phyloP scores from a whole-genome alignment of 169 alveolate genomes.

The Cryptosporidium viatorum region DNA sequence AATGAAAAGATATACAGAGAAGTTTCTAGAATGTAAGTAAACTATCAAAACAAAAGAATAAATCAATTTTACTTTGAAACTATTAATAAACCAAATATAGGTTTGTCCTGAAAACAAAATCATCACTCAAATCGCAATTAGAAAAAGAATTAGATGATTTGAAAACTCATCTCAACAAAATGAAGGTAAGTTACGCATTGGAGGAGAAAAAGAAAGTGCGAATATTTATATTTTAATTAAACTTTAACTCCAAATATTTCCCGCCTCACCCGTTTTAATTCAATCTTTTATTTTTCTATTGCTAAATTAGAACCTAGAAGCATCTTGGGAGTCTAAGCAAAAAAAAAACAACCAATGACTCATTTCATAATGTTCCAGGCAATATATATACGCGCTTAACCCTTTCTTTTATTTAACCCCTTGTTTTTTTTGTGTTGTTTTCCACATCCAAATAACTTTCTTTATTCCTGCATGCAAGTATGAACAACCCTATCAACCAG shows the following conservation, averaged over 20 bases:
- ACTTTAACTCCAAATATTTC: not conserved
- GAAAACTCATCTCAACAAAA: conserved; percentile 30
- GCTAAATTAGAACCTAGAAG: conserved; percentile 20
- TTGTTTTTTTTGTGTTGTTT: not conserved
- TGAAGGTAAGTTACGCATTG: conserved; percentile 44
- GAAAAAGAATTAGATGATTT: conserved; percentile 64
- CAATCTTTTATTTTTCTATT: not conserved
- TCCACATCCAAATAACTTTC: no score
- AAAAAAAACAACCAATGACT: conserved; percentile 15
- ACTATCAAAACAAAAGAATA: not conserved
- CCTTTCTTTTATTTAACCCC: not conserved
- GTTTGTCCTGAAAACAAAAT: conserved; percentile 34
- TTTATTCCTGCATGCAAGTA: not conserved
- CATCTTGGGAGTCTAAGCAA: conserved; percentile 57
- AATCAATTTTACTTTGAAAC: not conserved
- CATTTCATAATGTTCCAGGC: not conserved
- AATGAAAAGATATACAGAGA: conserved; percentile 67
- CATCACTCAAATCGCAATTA: conserved; percentile 44
- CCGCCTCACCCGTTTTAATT: not conserved
- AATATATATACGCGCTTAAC: not conserved
- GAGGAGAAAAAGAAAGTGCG: not conserved
- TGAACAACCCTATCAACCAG: no score
- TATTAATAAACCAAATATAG: conserved; percentile 2
- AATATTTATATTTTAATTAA: not conserved
- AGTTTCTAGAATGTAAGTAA: conserved; percentile 72